A percentile compares a stretch with the other conserved stretches of the same genome.
These are phyloP conservation scores for Rhodotorula sp. DNA, from an alignment of 1,284 basidiomycete genomes.

Conservation along the genomic window DNA sequence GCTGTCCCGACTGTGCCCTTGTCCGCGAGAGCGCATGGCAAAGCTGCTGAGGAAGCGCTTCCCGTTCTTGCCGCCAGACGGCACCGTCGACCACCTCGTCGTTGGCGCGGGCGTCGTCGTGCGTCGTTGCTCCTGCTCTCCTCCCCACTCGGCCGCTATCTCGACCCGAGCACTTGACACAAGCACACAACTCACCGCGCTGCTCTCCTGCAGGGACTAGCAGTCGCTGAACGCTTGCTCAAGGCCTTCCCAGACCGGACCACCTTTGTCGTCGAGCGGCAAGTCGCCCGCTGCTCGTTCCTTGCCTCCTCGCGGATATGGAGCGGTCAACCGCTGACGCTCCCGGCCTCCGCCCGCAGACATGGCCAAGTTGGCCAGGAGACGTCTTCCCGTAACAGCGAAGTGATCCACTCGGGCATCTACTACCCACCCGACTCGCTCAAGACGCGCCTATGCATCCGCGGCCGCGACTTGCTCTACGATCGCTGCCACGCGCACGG, in stretches of 20 bases:
- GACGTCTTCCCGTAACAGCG: conserved; percentile 73
- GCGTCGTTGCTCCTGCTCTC: background rate
- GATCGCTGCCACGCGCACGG: conserved; percentile 66
- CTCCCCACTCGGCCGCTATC: background rate
- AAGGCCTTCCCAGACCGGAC: conserved; percentile 68
- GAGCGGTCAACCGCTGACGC: background rate
- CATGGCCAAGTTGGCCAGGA: conserved; percentile 37
- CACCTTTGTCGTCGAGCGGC: conserved; percentile 83
- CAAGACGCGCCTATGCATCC: conserved; percentile 83
- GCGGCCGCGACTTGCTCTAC: conserved; percentile 84
- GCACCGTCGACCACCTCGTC: conserved; percentile 80
- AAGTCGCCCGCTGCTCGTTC: conserved; percentile 49
- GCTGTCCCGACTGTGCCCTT: background rate
- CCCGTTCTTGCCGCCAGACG: conserved; percentile 64
- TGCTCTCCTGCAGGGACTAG: conserved; percentile 62
- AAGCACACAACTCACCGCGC: background rate
- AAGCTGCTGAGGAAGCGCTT: conserved; percentile 16
- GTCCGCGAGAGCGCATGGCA: background rate
- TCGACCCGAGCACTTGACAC: no score
- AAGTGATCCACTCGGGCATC: conserved; percentile 60
- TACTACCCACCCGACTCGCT: conserved; percentile 78
- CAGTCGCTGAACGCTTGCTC: conserved; percentile 75
- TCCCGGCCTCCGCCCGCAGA: background rate
- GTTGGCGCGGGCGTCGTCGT: conserved; percentile 75
- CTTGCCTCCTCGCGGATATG: background rate